Evolutionary conservation across 2,329 filamentous ascomycete species (phyloP).

Genomic region (Ascomycota sp.): DNA sequence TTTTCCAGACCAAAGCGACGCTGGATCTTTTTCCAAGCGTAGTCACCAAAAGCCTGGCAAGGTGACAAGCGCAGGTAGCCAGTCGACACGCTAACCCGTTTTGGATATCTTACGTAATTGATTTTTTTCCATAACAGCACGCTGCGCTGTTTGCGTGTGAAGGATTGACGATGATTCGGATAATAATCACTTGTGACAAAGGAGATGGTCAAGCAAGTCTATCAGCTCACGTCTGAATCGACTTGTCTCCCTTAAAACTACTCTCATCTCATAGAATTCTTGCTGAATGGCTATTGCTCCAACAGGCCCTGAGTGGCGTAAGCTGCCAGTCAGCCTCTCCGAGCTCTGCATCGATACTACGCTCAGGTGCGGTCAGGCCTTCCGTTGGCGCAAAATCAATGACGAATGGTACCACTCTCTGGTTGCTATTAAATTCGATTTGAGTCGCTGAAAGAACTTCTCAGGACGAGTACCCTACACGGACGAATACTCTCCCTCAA

Average conservation of each 20-base stretch:
- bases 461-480: conserved; percentile 63
- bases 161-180: no score
- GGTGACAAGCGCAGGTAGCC: no score
- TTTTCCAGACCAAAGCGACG: conserved; percentile 13
- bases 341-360: conserved; percentile 93
- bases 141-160: no score
- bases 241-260: no score
- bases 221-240: no score
- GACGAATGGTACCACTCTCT: conserved; percentile 45
- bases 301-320: conserved; percentile 61
- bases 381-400: conserved; percentile 75
- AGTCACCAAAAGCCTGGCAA: conserved; percentile 7
- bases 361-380: conserved; percentile 85
- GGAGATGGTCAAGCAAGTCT: no score
- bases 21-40: conserved; percentile 22
- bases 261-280: no score
- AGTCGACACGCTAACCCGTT: no score
- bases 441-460: background rate
- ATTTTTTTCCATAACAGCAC: no score
- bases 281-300: conserved; percentile 12
- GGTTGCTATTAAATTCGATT: no score
- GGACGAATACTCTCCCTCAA: conserved; percentile 70
- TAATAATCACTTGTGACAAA: no score
- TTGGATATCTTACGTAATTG: no score
- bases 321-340: conserved; percentile 58